Percentiles rank a stretch among this genome's conserved stretches.
Evolutionary conservation across 805 yeast genomes (phyloP).

Genomic region (Metschnikowia drakensbergensis): DNA sequence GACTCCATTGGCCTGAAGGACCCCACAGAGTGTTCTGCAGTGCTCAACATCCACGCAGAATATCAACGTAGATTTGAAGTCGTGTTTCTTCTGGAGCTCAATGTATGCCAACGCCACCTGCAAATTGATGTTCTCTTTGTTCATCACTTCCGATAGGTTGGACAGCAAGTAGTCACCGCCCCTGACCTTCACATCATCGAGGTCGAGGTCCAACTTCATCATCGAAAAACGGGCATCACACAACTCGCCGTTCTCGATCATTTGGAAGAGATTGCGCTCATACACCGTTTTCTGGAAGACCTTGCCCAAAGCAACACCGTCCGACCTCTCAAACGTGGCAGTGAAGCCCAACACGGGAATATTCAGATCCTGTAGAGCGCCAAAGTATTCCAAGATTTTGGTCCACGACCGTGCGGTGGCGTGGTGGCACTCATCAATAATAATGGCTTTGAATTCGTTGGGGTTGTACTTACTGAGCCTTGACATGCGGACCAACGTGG

Average conservation of each 20-base stretch:
- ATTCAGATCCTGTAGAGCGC: slow-evolving; percentile 40
- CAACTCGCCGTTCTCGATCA: slow-evolving; percentile 68
- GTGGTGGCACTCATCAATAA: slow-evolving; percentile 92
- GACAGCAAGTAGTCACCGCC: slow-evolving; percentile 53
- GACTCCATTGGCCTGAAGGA: slow-evolving; percentile 57
- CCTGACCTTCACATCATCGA: slow-evolving; percentile 28
- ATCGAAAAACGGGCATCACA: slow-evolving; percentile 65
- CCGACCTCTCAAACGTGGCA: slow-evolving; percentile 82
- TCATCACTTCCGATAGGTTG: slow-evolving; percentile 52
- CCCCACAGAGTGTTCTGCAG: slow-evolving; percentile 48
- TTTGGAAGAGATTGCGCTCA: slow-evolving; percentile 58
- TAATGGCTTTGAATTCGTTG: slow-evolving; percentile 60
- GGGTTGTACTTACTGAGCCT: slow-evolving; percentile 56
- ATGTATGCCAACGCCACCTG: slow-evolving; percentile 54
- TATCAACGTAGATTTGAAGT: slow-evolving; percentile 60
- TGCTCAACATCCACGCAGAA: slow-evolving; percentile 78
- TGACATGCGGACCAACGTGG: slow-evolving; percentile 46
- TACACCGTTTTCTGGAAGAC: slow-evolving; percentile 73
- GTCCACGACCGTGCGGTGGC: slow-evolving; percentile 70
- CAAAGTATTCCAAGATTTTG: slow-evolving; percentile 56
- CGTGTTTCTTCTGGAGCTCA: slow-evolving; percentile 27
- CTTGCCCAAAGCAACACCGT: slow-evolving; percentile 52
- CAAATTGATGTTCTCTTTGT: slow-evolving; percentile 50
- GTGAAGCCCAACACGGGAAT: slow-evolving; percentile 77
- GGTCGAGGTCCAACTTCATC: slow-evolving; percentile 47